Conservation (phyloP, 106 monocot genomes). For the Allium fistulosum region DNA sequence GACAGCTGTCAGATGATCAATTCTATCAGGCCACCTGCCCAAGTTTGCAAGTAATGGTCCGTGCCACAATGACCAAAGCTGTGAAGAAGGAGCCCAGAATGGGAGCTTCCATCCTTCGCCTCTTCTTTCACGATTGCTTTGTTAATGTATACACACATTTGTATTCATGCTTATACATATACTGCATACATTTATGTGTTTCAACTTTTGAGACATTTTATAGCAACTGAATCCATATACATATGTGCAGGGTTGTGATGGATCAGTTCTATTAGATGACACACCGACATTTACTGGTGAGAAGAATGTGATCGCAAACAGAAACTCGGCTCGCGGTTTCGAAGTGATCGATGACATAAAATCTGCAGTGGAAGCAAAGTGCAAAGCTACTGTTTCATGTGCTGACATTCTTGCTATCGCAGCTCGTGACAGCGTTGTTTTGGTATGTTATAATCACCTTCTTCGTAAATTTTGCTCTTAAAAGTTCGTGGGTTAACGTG, state of each 20-base stretch:
- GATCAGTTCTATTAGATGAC: conserved; percentile 43
- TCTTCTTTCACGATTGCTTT: conserved; percentile 50
- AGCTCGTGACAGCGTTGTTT: conserved; percentile 21
- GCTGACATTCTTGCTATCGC: conserved; percentile 57
- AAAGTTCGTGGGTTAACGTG: no score
- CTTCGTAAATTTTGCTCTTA: no score
- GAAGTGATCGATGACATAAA: conserved; percentile 55
- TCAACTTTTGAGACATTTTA: no score
- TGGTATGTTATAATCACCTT: conserved; percentile 8
- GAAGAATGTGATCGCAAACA: conserved; percentile 32
- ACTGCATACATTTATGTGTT: no score
- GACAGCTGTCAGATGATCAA: conserved; percentile 14
- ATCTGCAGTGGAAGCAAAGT: conserved; percentile 29
- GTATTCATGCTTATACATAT: no score
- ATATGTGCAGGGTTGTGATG: conserved; percentile 24
- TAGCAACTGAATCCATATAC: neutral
- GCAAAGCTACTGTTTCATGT: conserved; percentile 40
- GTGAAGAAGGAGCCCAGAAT: conserved; percentile 26
- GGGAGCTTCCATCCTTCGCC: conserved; percentile 41
- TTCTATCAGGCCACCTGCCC: conserved; percentile 36
- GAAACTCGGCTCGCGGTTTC: conserved; percentile 36
- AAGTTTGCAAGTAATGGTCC: conserved; percentile 16
- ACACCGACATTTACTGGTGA: conserved; percentile 29
- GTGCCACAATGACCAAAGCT: conserved; percentile 20
- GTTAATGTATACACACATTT: conserved; percentile 17